Conservation (phyloP, 2,329 filamentous ascomycete genomes). For the Dothiorella sarmentorum region DNA sequence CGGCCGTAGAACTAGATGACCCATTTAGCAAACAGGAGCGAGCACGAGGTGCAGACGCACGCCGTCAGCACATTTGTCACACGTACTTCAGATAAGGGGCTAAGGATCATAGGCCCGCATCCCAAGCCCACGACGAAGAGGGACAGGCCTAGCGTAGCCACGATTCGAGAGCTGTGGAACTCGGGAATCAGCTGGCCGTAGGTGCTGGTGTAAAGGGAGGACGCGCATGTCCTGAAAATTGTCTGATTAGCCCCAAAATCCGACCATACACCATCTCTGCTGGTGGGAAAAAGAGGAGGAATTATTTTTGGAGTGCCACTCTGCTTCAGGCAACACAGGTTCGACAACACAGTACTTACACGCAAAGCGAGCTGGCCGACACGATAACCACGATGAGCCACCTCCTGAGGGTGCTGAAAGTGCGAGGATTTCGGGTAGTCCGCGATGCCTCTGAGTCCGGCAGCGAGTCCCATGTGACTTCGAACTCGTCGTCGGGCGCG, state of each 20-base stretch:
- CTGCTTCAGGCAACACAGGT: slow-evolving; percentile 9
- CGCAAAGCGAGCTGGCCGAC: slow-evolving; percentile 71
- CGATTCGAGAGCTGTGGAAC: slow-evolving; percentile 66
- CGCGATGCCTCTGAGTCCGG: slow-evolving; percentile 53
- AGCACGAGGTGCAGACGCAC: background rate
- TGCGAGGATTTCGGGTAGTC: slow-evolving; percentile 61
- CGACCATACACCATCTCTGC: background rate
- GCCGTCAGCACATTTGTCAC: slow-evolving; percentile 7
- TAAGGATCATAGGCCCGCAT: slow-evolving; percentile 55
- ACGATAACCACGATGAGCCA: slow-evolving; percentile 78
- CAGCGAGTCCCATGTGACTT: slow-evolving; percentile 74
- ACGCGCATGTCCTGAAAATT: slow-evolving; percentile 66
- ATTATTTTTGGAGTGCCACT: slow-evolving; percentile 15
- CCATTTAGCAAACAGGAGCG: slow-evolving; percentile 5
- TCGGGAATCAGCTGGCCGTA: slow-evolving; percentile 74
- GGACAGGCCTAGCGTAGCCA: slow-evolving; percentile 77
- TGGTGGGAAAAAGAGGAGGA: background rate
- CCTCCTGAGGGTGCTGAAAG: slow-evolving; percentile 62
- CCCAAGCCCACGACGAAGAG: slow-evolving; percentile 76
- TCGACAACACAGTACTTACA: slow-evolving; percentile 57
- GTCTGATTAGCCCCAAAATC: slow-evolving; percentile 4
- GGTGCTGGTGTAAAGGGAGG: slow-evolving; percentile 83
- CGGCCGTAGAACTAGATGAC: slow-evolving; percentile 69
- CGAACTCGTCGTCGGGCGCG: slow-evolving; percentile 49
- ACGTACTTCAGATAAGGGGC: slow-evolving; percentile 49